Evolutionary conservation across 1,284 basidiomycete genomes (phyloP), one percentile per base, ranked within the genome.

Genomic region (Moesziomyces sp.): DNA sequence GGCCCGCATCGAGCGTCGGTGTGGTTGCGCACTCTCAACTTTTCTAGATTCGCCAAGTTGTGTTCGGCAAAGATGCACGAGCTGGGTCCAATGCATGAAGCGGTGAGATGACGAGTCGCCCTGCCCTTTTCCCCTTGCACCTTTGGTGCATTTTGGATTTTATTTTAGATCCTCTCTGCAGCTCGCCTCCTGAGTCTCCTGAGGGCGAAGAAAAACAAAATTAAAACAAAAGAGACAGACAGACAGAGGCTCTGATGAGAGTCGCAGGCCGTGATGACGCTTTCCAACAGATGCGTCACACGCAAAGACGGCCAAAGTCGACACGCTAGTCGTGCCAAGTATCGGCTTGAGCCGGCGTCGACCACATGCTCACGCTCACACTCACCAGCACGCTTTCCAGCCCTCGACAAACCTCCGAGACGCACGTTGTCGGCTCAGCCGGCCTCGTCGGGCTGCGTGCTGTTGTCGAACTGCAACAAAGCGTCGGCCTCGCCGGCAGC

Each of bases 251-350:
- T 18, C 47, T 23, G n/a, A 3, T 7, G 13, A 56, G 26, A 33
- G 44, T 21, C 16, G 18, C 42, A 21, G 28, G 18, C 24, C 19
- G 16, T 19, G 57, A 59, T 58, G 57, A 59, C 57, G 57, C 46
- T 59, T 21, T 52, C 35, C 50, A 58, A 58, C 48, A 52, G 49
- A 58, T 42, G 53, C 16, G 45, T 30, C 19, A 4, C 11, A 13
- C 30, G 10, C 30, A 11, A 10, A 10, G 1, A 33, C 30, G 38
- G 6, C 38, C 26, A 28, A 26, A 10, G 10, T 21, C 35, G 38
- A 18, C 38, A 18, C 38, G 38, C 38, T 40, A 40, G 5, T 16
- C 2, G 38, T 40, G 38, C 38, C 38, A 40, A 40, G 38, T 40
- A 40, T 40, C 38, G 38, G 38, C 38, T 16, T 40, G 38, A 18